phyloP scores from a whole-genome alignment of 2,329 filamentous ascomycete genomes.

The Pezizomycotina sp. region DNA sequence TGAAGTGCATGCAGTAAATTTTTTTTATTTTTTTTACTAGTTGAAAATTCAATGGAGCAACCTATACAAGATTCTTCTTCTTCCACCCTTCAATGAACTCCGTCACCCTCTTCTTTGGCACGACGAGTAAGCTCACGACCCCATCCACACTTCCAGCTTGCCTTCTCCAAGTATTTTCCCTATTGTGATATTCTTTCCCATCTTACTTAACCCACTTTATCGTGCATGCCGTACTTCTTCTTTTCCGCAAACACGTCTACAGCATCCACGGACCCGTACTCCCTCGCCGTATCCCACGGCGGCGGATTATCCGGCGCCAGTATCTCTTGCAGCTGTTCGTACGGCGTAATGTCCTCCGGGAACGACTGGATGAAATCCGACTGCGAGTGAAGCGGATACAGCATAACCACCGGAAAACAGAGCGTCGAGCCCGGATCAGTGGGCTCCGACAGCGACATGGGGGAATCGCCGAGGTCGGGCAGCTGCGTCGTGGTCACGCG shows the following conservation, averaged over 20 bases:
- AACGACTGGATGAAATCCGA: constrained; percentile 85
- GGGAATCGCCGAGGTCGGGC: constrained; percentile 77
- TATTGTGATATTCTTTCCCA: constrained; percentile 68
- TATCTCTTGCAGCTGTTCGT: constrained; percentile 67
- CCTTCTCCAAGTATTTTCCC: constrained; percentile 58
- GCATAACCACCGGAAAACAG: constrained; percentile 59
- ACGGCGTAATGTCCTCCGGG: constrained; percentile 55
- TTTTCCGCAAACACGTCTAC: constrained; percentile 92
- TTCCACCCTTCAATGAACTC: constrained; percentile 80
- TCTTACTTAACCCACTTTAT: constrained; percentile 48
- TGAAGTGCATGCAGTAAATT: not conserved
- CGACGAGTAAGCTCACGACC: constrained; percentile 62
- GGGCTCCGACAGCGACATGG: constrained; percentile 52
- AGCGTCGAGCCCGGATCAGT: constrained; percentile 56
- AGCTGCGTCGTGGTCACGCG: constrained; percentile 50
- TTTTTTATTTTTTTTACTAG: not conserved
- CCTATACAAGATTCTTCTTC: constrained; percentile 38
- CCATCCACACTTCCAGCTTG: constrained; percentile 77
- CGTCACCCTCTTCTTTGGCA: constrained; percentile 53
- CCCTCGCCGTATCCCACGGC: constrained; percentile 60
- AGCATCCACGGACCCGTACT: constrained; percentile 42
- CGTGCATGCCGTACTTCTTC: constrained; percentile 41
- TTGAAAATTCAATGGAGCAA: constrained; percentile 4
- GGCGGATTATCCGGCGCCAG: constrained; percentile 42
- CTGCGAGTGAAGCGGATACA: constrained; percentile 71